These are phyloP conservation scores for Metschnikowia shivogae DNA, from an alignment of 805 yeast genomes.

Conservation along the genomic window DNA sequence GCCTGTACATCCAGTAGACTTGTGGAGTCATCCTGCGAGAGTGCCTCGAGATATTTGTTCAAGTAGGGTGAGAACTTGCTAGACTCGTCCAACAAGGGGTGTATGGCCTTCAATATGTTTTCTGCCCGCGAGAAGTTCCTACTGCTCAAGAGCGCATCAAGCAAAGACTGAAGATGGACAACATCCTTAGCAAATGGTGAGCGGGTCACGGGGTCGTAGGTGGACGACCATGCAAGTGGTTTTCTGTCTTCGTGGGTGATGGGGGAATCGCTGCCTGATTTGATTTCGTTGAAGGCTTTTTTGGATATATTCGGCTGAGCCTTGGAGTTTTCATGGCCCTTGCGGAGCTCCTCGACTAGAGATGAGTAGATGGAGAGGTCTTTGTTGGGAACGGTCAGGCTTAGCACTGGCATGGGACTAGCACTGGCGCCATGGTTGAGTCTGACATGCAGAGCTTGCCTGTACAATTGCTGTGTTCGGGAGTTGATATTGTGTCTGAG, in stretches of 20 bases:
- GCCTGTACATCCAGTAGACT: slow-evolving; percentile 41
- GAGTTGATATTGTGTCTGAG: background rate
- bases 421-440: background rate
- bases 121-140: slow-evolving; percentile 68
- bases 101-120: slow-evolving; percentile 58
- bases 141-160: slow-evolving; percentile 73
- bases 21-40: slow-evolving; percentile 37
- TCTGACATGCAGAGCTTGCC: background rate
- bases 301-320: slow-evolving; percentile 3
- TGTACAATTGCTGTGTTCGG: background rate
- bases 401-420: background rate
- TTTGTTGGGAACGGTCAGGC: background rate
- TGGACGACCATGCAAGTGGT: slow-evolving; percentile 36
- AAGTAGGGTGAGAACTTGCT: slow-evolving; percentile 59
- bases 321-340: slow-evolving; percentile 3
- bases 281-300: slow-evolving; percentile 17
- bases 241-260: slow-evolving; percentile 13
- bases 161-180: slow-evolving; percentile 66
- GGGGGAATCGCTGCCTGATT: background rate
- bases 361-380: slow-evolving; percentile 13
- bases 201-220: slow-evolving; percentile 38
- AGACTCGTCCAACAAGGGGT: slow-evolving; percentile 39
- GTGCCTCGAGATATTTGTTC: slow-evolving; percentile 54
- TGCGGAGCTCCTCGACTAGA: slow-evolving; percentile 16
- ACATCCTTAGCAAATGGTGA: slow-evolving; percentile 51